Percentiles rank a stretch among this genome's conserved stretches.
Conservation (phyloP, 164 flowering plant genomes). For the Chimonanthus salicifolius region DNA sequence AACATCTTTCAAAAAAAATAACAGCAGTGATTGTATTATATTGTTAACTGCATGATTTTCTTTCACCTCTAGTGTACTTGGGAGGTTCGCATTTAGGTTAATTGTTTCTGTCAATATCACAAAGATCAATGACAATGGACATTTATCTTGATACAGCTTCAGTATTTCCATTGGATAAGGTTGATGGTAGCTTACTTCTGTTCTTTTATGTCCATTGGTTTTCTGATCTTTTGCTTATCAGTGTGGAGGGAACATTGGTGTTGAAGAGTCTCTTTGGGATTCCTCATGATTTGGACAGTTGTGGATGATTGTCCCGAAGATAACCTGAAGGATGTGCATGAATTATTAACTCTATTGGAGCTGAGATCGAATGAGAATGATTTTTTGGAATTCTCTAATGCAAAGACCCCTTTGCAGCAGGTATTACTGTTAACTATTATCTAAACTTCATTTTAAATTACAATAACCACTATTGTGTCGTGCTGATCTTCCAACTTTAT, state of each 20-base stretch:
- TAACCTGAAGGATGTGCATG: constrained; percentile 40
- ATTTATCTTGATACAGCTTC: no score
- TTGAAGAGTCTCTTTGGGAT: constrained; percentile 71
- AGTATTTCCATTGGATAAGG: no score
- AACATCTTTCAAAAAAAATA: no score
- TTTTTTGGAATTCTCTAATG: constrained; percentile 17
- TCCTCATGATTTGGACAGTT: constrained; percentile 28
- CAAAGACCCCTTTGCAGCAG: constrained; percentile 30
- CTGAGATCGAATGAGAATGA: constrained; percentile 28
- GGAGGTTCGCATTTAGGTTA: no score
- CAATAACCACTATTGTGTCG: neutral
- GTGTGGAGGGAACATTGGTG: constrained; percentile 49
- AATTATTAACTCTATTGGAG: constrained; percentile 35
- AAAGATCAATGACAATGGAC: no score
- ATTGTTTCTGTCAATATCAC: no score
- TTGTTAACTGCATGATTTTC: no score
- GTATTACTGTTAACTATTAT: constrained; percentile 21
- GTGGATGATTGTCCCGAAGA: constrained; percentile 35
- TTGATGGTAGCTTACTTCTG: no score
- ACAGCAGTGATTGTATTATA: no score
- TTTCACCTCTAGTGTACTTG: no score
- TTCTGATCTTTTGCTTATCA: constrained; percentile 21
- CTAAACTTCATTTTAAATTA: neutral
- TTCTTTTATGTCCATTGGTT: neutral
- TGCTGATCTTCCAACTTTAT: neutral